Evolutionary conservation across 2,329 filamentous ascomycete species (phyloP).

Genomic region (Colletotrichum costaricense): DNA sequence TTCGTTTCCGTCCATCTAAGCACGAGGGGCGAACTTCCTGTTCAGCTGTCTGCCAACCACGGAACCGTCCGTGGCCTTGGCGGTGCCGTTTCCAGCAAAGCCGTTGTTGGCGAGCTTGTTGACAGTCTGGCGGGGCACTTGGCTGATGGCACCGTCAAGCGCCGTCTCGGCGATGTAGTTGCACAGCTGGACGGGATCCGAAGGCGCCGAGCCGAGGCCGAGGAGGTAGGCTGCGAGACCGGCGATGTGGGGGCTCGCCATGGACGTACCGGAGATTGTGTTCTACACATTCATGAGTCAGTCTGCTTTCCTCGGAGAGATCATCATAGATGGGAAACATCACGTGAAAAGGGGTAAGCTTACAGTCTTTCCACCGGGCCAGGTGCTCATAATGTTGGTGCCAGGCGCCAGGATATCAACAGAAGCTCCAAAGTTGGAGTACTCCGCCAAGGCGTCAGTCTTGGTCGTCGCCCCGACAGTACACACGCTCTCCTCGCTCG

Average conservation of each 20-base stretch:
- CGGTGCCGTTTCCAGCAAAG: slow-evolving; percentile 25
- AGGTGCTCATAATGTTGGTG: slow-evolving; percentile 58
- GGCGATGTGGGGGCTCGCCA: slow-evolving; percentile 38
- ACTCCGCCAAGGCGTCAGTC: slow-evolving; percentile 54
- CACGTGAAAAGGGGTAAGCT: slow-evolving; percentile 33
- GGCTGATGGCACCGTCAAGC: slow-evolving; percentile 51
- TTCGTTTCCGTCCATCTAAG: background rate
- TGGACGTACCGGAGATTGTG: slow-evolving; percentile 37
- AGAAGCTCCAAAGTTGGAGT: slow-evolving; percentile 63
- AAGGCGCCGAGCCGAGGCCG: slow-evolving; percentile 54
- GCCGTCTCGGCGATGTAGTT: slow-evolving; percentile 53
- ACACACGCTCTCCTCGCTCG: slow-evolving; percentile 59
- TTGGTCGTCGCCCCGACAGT: slow-evolving; percentile 63
- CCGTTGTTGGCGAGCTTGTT: slow-evolving; percentile 50
- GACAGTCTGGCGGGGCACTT: slow-evolving; percentile 46
- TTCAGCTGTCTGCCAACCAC: slow-evolving; percentile 19
- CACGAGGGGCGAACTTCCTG: slow-evolving; percentile 16
- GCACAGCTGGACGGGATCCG: slow-evolving; percentile 48
- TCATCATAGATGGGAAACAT: background rate
- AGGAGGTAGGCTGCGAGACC: slow-evolving; percentile 47
- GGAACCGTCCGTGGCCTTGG: slow-evolving; percentile 12
- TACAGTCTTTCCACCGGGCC: slow-evolving; percentile 53
- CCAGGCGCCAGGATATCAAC: slow-evolving; percentile 66
- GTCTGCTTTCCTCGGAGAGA: background rate
- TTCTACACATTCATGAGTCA: slow-evolving; percentile 9